These are phyloP conservation scores for Penicillium sp. DNA, from an alignment of 2,329 filamentous ascomycete genomes.

Conservation along the genomic window DNA sequence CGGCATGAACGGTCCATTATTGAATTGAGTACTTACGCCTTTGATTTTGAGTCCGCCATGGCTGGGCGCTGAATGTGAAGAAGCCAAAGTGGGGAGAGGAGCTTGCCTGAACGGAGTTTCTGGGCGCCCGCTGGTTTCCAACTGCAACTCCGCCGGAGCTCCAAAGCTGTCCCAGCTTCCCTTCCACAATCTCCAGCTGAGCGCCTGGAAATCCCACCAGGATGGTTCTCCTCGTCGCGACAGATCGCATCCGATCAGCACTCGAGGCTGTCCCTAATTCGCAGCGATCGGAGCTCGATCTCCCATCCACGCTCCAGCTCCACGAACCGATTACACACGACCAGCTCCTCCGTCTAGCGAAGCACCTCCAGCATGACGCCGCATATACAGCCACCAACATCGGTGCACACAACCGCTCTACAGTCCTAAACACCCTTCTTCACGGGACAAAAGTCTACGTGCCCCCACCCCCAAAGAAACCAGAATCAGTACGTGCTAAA, in stretches of 20 bases:
- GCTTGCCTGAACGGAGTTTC: slow-evolving; percentile 24
- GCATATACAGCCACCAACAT: slow-evolving; percentile 10
- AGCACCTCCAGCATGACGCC: slow-evolving; percentile 26
- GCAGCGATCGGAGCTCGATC: slow-evolving; percentile 36
- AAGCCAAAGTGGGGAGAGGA: slow-evolving; percentile 29
- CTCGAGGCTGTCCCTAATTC: slow-evolving; percentile 39
- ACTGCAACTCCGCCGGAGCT: slow-evolving; percentile 10
- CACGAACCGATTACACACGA: slow-evolving; percentile 46
- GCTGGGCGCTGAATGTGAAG: slow-evolving; percentile 18
- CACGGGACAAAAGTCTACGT: slow-evolving; percentile 71
- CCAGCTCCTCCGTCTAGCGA: slow-evolving; percentile 43
- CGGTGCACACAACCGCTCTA: background rate
- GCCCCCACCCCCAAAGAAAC: slow-evolving; percentile 77
- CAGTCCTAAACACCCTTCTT: slow-evolving; percentile 70
- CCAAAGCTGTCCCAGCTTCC: background rate
- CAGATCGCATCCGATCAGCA: slow-evolving; percentile 42
- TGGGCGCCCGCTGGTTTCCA: slow-evolving; percentile 25
- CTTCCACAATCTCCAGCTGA: background rate
- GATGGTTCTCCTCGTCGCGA: slow-evolving; percentile 49
- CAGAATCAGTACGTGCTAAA: slow-evolving; percentile 66
- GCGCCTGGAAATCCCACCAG: background rate
- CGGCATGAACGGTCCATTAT: background rate
- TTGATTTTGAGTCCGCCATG: slow-evolving; percentile 37
- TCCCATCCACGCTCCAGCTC: slow-evolving; percentile 33
- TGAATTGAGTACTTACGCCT: slow-evolving; percentile 26